phyloP scores from a whole-genome alignment of 306 rosid species.

The Aeschynomene evenia region DNA sequence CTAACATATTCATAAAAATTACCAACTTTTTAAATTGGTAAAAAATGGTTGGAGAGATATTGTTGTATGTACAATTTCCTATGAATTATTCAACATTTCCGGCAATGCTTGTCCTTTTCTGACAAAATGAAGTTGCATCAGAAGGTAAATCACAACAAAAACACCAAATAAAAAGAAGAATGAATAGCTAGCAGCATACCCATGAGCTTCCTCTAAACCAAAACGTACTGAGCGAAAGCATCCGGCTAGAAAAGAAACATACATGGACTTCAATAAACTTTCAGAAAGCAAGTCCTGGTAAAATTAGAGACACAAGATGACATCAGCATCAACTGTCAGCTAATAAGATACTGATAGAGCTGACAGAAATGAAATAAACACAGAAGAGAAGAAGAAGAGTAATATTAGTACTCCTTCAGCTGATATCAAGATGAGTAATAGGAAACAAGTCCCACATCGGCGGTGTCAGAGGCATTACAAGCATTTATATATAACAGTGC shows the following conservation, averaged over 20 bases:
- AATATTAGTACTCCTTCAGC: too few relatives aligned
- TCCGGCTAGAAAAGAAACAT: slow-evolving; percentile 92
- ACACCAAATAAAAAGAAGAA: slow-evolving; percentile 21
- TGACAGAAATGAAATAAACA: too few relatives aligned
- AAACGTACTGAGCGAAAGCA: slow-evolving; percentile 93
- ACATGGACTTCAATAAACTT: slow-evolving; percentile 75
- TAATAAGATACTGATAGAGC: neutral
- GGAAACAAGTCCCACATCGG: too few relatives aligned
- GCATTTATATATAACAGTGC: too few relatives aligned
- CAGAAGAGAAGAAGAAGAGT: too few relatives aligned
- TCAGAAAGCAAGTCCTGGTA: slow-evolving; percentile 69
- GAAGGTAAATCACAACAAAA: slow-evolving; percentile 34
- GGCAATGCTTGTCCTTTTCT: slow-evolving; percentile 98
- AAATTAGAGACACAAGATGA: slow-evolving; percentile 27
- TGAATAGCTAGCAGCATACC: slow-evolving; percentile 56
- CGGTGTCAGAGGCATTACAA: too few relatives aligned
- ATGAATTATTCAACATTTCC: slow-evolving; percentile 78
- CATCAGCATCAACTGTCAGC: slow-evolving; percentile 23
- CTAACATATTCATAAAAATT: too few relatives aligned
- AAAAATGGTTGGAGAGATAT: too few relatives aligned
- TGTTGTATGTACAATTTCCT: too few relatives aligned
- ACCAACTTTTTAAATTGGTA: too few relatives aligned
- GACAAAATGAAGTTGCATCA: slow-evolving; percentile 32
- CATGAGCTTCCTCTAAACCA: slow-evolving; percentile 94
- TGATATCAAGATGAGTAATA: too few relatives aligned